Evolutionary conservation across 2,329 filamentous ascomycete genomes (phyloP).

Genomic region (Pseudogymnoascus sp.): DNA sequence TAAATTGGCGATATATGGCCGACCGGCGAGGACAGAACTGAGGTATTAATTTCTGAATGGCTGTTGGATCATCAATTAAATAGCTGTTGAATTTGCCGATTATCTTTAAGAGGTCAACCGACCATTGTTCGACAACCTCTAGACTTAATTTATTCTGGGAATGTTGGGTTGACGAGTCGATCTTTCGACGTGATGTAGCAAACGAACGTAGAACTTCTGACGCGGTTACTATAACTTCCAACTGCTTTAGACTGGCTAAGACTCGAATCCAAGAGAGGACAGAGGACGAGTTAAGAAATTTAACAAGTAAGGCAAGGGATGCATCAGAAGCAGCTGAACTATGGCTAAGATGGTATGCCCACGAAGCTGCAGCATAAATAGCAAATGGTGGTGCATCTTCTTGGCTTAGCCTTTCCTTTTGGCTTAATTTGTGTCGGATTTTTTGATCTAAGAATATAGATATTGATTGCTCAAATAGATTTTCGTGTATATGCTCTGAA

Average conservation of each 20-base stretch:
- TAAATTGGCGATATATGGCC: slow-evolving; percentile 28
- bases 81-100: slow-evolving; percentile 29
- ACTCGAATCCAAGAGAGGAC: slow-evolving; percentile 30
- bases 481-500: slow-evolving; percentile 1
- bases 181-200: slow-evolving; percentile 12
- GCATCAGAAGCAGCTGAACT: slow-evolving; percentile 7
- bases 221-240: slow-evolving; percentile 23
- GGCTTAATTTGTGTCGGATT: neutral
- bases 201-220: slow-evolving; percentile 22
- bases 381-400: slow-evolving; percentile 12
- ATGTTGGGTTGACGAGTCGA: slow-evolving; percentile 12
- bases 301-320: slow-evolving; percentile 15
- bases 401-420: neutral
- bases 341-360: slow-evolving; percentile 22
- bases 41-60: slow-evolving; percentile 32
- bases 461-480: neutral
- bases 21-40: slow-evolving; percentile 33
- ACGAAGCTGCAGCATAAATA: slow-evolving; percentile 22
- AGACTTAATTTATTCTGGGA: slow-evolving; percentile 11
- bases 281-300: slow-evolving; percentile 20
- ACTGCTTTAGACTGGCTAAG: slow-evolving; percentile 19
- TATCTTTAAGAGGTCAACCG: slow-evolving; percentile 29
- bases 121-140: slow-evolving; percentile 27
- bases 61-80: slow-evolving; percentile 22
- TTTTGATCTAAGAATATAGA: neutral